A percentile compares a stretch with the other conserved stretches of the same genome.
These are phyloP conservation scores for Babesia bigemina DNA, from an alignment of 169 alveolate genomes.

Conservation along the genomic window DNA sequence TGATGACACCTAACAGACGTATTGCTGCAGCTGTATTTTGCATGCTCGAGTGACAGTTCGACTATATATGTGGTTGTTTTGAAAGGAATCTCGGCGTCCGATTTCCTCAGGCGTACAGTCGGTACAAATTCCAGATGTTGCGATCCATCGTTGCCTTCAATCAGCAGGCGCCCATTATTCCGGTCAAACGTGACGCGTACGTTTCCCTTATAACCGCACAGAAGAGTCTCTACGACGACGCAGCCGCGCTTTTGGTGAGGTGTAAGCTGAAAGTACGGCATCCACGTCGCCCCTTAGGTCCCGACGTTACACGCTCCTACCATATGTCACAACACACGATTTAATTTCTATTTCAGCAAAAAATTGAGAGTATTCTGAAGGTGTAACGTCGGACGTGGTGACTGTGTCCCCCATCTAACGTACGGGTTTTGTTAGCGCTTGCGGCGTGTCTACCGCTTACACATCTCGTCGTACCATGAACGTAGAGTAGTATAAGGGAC, in stretches of 20 bases:
- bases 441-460: no score
- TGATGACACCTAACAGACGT: no score
- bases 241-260: conserved; percentile 55
- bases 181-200: neutral
- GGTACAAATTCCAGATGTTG: neutral
- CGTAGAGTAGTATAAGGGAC: no score
- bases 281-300: conserved; percentile 9
- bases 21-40: no score
- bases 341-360: no score
- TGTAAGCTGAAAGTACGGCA: conserved; percentile 61
- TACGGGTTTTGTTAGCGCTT: no score
- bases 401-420: no score
- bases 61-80: neutral
- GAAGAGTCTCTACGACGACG: conserved; percentile 9
- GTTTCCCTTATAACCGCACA: neutral
- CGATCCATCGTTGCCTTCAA: neutral
- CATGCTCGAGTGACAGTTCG: neutral
- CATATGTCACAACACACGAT: no score
- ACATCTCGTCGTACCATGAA: no score
- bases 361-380: no score
- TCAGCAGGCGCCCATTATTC: neutral
- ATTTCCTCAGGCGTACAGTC: neutral
- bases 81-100: conserved; percentile 21
- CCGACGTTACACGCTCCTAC: neutral
- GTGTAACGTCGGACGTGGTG: no score